Evolutionary conservation across 768 basidiomycete genomes (phyloP), one percentile per base, ranked within the genome.

Genomic region (Leccinum subgranulosum): DNA sequence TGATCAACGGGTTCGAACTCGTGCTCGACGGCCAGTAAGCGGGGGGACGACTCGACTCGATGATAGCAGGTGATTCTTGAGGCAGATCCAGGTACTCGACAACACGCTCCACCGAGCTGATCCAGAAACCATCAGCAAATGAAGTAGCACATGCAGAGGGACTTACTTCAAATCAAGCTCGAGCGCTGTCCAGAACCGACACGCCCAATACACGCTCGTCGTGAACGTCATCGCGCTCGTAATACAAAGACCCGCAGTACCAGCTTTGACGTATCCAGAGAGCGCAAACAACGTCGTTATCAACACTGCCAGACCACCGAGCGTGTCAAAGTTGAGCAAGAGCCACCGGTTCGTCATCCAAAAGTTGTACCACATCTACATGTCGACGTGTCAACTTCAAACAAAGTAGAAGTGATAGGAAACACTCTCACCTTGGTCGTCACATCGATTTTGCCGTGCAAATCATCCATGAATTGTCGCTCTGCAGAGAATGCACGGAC

Each of bases 331-430:
- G 60, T 90, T 85, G 55, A 95, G 72, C 34, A 94, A 74, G 3
- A 96, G 78, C 91, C 89, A 93, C 51, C 92, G 77, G 63, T 91
- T 93, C 9, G 84, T 86, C 91, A 94, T 92, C 92, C 92, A 93
- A 72, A 89, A 89, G 14, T 76, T 81, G 67, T 92, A 90, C 87
- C 86, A 90, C 88, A 90, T 88, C 86, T 66, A 6, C 8, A 12
- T 8, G 15, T 1, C 11, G 19, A 23, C 15, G 43, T n/a, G 33
- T 61, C 25, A 62, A 14, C 39, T 9, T 25, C n/a, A 10, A 4
- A 3, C 27, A 54, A 27, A 10, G 23, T 8, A 52, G 6, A 21
- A 11, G 5, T 2, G n/a, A 7, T 6, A 15, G 12, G 23, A 34
- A 31, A 49, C 11, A 54, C 63, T 6, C 41, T 36, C 55, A 87